Percentiles rank a stretch among this genome's conserved stretches.
Evolutionary conservation across 129 eudicot genomes (phyloP).

Genomic region (Cynara cardunculus): DNA sequence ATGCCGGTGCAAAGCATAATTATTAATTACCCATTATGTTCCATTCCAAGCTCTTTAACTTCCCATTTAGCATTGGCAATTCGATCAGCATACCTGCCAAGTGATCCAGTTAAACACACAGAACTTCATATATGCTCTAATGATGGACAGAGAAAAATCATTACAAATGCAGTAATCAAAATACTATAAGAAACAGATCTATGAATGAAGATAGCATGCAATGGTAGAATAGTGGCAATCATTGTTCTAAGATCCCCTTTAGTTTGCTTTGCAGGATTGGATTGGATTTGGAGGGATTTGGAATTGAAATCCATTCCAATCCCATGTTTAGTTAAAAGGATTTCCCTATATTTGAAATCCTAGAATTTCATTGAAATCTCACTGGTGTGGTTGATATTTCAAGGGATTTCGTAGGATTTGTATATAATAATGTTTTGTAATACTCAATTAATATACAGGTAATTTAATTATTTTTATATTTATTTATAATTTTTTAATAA

Average conservation of each 20-base stretch:
- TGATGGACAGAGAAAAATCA: not conserved
- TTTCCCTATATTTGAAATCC: too few relatives aligned
- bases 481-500: too few relatives aligned
- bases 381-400: too few relatives aligned
- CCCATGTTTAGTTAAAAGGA: too few relatives aligned
- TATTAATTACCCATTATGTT: constrained; percentile 92
- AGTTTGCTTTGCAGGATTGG: too few relatives aligned
- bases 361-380: too few relatives aligned
- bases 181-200: not conserved
- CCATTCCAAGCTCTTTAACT: constrained; percentile 91
- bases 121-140: constrained; percentile 1
- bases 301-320: too few relatives aligned
- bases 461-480: too few relatives aligned
- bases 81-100: constrained; percentile 91
- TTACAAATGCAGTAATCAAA: not conserved
- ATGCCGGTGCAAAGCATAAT: constrained; percentile 1
- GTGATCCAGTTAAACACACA: constrained; percentile 21
- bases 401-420: too few relatives aligned
- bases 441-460: too few relatives aligned
- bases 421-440: too few relatives aligned
- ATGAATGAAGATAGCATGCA: not conserved
- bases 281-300: too few relatives aligned
- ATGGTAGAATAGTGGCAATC: not conserved
- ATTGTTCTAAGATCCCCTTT: not conserved
- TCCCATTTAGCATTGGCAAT: constrained; percentile 98